A percentile compares a stretch with the other conserved stretches of the same genome.
Evolutionary conservation across 495 filamentous ascomycete genomes (phyloP).

Genomic region (Mytilinidion resinicola): DNA sequence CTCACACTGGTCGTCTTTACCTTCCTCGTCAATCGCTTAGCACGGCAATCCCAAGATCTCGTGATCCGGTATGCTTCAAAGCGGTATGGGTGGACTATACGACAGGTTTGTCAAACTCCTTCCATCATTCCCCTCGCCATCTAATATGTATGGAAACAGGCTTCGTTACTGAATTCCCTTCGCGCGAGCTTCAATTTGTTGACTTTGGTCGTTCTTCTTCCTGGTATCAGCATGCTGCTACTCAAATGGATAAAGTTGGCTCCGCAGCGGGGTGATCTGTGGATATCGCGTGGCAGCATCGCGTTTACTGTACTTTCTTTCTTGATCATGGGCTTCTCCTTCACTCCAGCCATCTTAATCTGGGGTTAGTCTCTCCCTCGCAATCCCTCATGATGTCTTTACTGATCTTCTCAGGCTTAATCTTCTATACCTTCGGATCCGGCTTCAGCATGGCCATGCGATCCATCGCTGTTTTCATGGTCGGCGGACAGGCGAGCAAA

Average conservation of each 20-base stretch:
- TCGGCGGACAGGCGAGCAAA: conserved; percentile 34
- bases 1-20: conserved; percentile 33
- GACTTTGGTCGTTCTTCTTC: conserved; percentile 35
- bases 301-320: conserved; percentile 33
- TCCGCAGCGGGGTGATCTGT: conserved; percentile 33
- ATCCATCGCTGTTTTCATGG: conserved; percentile 36
- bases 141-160: conserved; percentile 17
- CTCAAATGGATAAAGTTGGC: conserved; percentile 30
- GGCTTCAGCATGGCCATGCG: conserved; percentile 34
- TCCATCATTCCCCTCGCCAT: neutral
- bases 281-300: conserved; percentile 33
- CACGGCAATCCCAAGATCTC: conserved; percentile 31
- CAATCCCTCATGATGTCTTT: neutral
- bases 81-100: conserved; percentile 40
- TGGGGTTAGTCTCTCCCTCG: neutral
- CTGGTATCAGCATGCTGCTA: conserved; percentile 24
- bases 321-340: conserved; percentile 31
- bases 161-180: conserved; percentile 40
- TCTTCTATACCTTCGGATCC: conserved; percentile 35
- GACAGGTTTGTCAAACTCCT: conserved; percentile 26
- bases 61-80: conserved; percentile 42
- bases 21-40: conserved; percentile 33
- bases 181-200: conserved; percentile 36
- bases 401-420: conserved; percentile 24
- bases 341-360: conserved; percentile 34